Evolutionary conservation across 192 early-diverging fungal genomes (phyloP).

Genomic region (Backusella westeae): DNA sequence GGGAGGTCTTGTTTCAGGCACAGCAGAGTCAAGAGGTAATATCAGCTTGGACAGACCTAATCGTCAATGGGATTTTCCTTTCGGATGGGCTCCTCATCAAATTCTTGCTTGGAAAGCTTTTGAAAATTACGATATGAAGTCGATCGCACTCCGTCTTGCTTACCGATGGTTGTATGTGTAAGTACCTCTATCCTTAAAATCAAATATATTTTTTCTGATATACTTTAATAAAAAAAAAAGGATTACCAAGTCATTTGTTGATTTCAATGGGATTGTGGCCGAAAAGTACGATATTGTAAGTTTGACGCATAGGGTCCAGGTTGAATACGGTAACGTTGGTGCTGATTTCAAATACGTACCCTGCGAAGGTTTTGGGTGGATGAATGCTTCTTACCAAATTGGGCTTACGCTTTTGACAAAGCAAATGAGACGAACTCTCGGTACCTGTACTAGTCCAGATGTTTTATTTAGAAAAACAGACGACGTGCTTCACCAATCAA

Average conservation of each 20-base stretch:
- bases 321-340: constrained; percentile 97
- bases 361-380: constrained; percentile 98
- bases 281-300: constrained; percentile 96
- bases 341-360: constrained; percentile 91
- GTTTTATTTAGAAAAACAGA: constrained; percentile 24
- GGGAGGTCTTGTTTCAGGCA: constrained; percentile 92
- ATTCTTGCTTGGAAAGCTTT: constrained; percentile 95
- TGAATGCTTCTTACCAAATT: constrained; percentile 92
- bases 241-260: constrained; percentile 93
- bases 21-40: constrained; percentile 81
- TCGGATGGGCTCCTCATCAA: constrained; percentile 89
- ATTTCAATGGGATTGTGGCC: constrained; percentile 94
- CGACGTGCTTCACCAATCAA: background rate
- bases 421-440: constrained; percentile 74
- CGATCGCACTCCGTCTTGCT: constrained; percentile 72
- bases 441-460: constrained; percentile 39
- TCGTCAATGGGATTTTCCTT: constrained; percentile 72
- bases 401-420: constrained; percentile 74
- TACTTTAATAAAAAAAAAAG: constrained; percentile 13
- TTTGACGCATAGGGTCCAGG: constrained; percentile 86
- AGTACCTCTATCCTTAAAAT: constrained; percentile 9
- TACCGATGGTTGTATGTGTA: constrained; percentile 95
- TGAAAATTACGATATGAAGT: constrained; percentile 74
- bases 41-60: constrained; percentile 83
- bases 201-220: background rate